A percentile compares a stretch with the other conserved stretches of the same genome.
Conservation (phyloP, 176 grass and related monocot genomes). For the Miscanthus lutarioriparius region DNA sequence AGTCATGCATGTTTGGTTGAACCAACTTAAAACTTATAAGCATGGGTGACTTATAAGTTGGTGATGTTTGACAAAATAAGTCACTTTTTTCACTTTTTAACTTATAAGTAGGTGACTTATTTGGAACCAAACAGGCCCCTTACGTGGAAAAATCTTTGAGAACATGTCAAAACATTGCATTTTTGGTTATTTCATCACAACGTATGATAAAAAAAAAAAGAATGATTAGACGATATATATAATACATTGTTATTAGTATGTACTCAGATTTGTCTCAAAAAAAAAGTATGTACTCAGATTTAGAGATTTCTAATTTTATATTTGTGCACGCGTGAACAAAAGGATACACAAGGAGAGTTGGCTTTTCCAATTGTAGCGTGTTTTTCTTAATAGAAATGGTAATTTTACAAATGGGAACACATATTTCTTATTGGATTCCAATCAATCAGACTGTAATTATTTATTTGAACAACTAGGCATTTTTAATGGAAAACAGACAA, state of each 20-base stretch:
- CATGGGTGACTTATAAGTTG: too few relatives aligned
- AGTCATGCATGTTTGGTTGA: too few relatives aligned
- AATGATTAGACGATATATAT: too few relatives aligned
- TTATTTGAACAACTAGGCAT: background rate
- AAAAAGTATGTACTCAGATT: background rate
- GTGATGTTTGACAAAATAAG: too few relatives aligned
- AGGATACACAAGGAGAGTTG: background rate
- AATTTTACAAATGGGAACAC: background rate
- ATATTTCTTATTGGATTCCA: background rate
- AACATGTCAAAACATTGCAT: background rate
- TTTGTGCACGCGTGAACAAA: background rate
- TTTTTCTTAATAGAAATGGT: background rate
- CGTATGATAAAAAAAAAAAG: too few relatives aligned
- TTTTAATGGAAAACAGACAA: background rate
- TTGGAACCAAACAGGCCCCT: too few relatives aligned
- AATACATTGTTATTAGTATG: background rate
- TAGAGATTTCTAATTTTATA: background rate
- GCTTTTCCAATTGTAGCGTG: background rate
- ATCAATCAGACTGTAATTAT: background rate
- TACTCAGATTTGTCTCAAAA: background rate
- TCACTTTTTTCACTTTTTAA: too few relatives aligned
- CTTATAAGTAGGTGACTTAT: too few relatives aligned
- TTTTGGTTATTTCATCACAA: background rate
- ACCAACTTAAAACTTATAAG: too few relatives aligned
- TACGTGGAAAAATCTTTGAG: background rate